A percentile compares a stretch with the other conserved stretches of the same genome.
phyloP scores from a whole-genome alignment of 192 early-diverging fungal species.

The Obelidium mucronatum region DNA sequence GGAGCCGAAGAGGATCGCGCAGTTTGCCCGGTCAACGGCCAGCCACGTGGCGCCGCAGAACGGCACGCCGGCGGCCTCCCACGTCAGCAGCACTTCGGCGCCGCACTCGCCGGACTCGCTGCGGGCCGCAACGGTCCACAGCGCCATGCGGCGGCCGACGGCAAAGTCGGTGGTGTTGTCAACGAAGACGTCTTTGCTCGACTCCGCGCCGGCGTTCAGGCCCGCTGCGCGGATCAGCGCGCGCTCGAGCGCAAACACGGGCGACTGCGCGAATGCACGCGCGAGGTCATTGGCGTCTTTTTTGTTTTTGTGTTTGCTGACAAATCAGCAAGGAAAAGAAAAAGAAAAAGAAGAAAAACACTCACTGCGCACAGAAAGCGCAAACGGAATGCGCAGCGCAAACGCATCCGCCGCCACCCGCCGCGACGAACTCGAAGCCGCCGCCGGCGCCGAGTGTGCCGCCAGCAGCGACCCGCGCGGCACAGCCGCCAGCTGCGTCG shows the following conservation, averaged over 20 bases:
- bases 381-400: not conserved
- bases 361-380: too few species aligned
- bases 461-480: not conserved
- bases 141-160: not conserved
- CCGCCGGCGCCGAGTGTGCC: not conserved
- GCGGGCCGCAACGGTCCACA: not conserved
- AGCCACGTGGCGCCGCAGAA: not conserved
- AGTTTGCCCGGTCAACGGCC: not conserved
- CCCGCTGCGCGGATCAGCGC: not conserved
- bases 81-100: not conserved
- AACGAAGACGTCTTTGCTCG: not conserved
- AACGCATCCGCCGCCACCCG: not conserved
- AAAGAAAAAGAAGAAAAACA: too few species aligned
- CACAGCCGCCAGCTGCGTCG: not conserved
- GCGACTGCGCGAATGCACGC: not conserved
- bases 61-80: not conserved
- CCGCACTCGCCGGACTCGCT: not conserved
- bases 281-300: not conserved
- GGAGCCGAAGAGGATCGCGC: slow-evolving; percentile 2
- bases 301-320: not conserved
- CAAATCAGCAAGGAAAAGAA: too few species aligned
- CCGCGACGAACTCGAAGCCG: not conserved
- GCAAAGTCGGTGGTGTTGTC: not conserved
- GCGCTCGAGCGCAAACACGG: slow-evolving; percentile 16
- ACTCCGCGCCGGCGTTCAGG: not conserved